Evolutionary conservation across 2,329 filamentous ascomycete genomes (phyloP).

Genomic region (Rhinocladiella similis): DNA sequence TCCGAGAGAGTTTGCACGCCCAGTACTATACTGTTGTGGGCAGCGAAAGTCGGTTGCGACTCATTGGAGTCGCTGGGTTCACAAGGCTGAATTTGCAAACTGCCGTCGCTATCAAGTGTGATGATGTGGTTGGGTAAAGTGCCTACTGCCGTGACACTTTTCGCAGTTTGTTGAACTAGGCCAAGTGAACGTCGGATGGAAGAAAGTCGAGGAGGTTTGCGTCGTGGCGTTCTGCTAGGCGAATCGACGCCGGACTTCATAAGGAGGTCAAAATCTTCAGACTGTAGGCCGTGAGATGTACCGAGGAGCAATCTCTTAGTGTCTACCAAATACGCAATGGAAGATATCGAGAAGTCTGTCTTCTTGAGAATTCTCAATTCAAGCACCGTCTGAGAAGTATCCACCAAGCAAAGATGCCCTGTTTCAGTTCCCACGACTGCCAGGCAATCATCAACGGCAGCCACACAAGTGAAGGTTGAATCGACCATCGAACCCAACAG

Average conservation of each 20-base stretch:
- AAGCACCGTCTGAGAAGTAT: conserved; percentile 39
- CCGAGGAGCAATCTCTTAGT: conserved; percentile 17
- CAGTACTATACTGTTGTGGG: conserved; percentile 61
- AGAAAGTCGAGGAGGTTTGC: conserved; percentile 15
- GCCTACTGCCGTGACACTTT: conserved; percentile 64
- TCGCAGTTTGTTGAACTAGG: conserved; percentile 23
- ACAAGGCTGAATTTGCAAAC: conserved; percentile 63
- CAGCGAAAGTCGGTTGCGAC: conserved; percentile 46
- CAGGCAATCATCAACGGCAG: conserved; percentile 68
- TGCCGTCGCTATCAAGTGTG: conserved; percentile 72
- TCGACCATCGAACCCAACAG: conserved; percentile 80
- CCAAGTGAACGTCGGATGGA: conserved; percentile 26
- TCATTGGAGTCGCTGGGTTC: conserved; percentile 33
- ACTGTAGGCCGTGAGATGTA: conserved; percentile 20
- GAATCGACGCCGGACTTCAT: conserved; percentile 1
- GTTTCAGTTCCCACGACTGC: conserved; percentile 83
- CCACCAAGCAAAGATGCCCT: conserved; percentile 85
- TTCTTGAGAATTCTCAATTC: conserved; percentile 23
- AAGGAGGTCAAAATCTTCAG: conserved; percentile 17
- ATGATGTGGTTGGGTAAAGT: conserved; percentile 67
- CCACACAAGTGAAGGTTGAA: conserved; percentile 77
- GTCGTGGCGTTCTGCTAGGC: not conserved
- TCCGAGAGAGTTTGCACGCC: conserved; percentile 69
- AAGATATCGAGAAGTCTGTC: conserved; percentile 18
- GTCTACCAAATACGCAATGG: conserved; percentile 13